Evolutionary conservation across 2,329 filamentous ascomycete genomes (phyloP).

Genomic region (Leptodontidium sp.): DNA sequence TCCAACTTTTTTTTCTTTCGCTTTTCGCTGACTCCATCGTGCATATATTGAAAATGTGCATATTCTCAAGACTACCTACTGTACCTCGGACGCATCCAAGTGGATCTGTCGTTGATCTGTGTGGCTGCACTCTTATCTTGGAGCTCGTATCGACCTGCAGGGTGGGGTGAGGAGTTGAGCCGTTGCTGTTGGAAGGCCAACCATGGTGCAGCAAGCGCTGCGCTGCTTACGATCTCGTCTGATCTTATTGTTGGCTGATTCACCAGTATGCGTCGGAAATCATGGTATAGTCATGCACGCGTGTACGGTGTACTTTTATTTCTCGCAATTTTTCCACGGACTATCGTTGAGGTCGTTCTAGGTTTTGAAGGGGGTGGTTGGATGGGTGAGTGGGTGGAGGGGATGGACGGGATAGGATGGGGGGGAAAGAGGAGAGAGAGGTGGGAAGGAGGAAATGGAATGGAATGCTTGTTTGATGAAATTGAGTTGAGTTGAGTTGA

Average conservation of each 20-base stretch:
- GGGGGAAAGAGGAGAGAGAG: too few relatives aligned
- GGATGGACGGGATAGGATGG: too few relatives aligned
- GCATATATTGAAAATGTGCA: conserved; percentile 10
- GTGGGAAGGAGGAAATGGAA: too few relatives aligned
- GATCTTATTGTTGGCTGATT: conserved; percentile 6
- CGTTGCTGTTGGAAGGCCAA: conserved; percentile 1
- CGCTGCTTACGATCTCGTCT: conserved; percentile 2
- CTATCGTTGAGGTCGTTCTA: too few relatives aligned
- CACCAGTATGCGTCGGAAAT: background rate
- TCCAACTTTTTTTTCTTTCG: too few relatives aligned
- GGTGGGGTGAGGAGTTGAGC: background rate
- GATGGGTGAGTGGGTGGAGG: too few relatives aligned
- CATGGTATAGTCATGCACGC: background rate
- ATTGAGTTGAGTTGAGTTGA: too few relatives aligned
- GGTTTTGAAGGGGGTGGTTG: too few relatives aligned
- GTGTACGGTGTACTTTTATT: background rate
- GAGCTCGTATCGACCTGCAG: conserved; percentile 12
- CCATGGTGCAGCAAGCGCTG: background rate
- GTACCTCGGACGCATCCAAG: conserved; percentile 3
- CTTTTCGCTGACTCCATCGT: background rate
- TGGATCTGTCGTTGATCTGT: conserved; percentile 1
- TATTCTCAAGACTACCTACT: background rate
- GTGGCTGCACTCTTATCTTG: conserved; percentile 8
- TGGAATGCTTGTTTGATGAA: too few relatives aligned
- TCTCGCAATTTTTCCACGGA: too few relatives aligned